Evolutionary conservation across 306 rosid species (phyloP), one percentile per base, ranked within the genome.

Genomic region (Ormosia semicastrata): DNA sequence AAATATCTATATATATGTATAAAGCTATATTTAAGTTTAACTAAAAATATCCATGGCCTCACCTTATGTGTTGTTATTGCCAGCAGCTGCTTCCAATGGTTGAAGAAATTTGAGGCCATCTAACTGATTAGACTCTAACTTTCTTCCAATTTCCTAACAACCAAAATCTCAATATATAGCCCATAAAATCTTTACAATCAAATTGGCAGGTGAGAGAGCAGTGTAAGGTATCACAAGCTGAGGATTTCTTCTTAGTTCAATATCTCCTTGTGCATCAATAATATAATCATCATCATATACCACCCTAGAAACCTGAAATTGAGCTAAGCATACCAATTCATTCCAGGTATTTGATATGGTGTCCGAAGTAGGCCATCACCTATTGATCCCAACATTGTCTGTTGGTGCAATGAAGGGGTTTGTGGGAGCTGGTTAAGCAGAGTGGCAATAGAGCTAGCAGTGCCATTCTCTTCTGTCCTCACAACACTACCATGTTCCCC

Each of bases 371-470:
- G 32, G 6, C 90, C 87, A 15, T 89, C 91, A 34, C 86, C 86
- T 60, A 85, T n/a, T 34, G 91, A 58, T 10, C 91, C 97, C 75
- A 91, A 75, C 84, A 88, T 84, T 83, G 89, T 73, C 36, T 91
- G 95, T 73, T 86, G 94, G 80, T 89, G 93, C 86, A 89, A 80
- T 52, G 93, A 79, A 81, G 97, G 83, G 6, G 84, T 89, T 69
- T 85, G 92, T 15, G 97, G 98, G 15, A 94, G 86, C n/a, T 95
- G 94, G 53, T 89, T 83, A 63, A 93, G 93, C 62, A 95, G 83
- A 73, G 89, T 69, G 1, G 94, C 88, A 47, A 91, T 77, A 12
- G 94, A 89, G 47, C 47, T 81, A 67, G 87, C 54, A 12, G 73
- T 82, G 3, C 81, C 83, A 77, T 79, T 85, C 14, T 84, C 89